Base-by-base conservation (phyloP, 495 filamentous ascomycete genomes). In the Hyaloscypha finlandica region DNA sequence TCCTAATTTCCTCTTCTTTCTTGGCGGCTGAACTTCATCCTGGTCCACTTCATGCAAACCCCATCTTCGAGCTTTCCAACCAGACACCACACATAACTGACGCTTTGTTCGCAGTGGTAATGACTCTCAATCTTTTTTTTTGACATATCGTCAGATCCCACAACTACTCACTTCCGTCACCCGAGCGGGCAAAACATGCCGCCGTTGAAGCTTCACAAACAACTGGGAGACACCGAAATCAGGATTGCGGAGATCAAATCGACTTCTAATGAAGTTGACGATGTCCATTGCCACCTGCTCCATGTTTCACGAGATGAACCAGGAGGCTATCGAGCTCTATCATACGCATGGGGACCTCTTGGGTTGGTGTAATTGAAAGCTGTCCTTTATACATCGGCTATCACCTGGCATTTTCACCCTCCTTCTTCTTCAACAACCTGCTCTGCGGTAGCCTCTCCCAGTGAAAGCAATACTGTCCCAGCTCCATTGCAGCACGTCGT, bases 331-430 rank as follows among this genome's bases (percentile, higher is more conserved):
- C 55, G 22, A 48, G 69, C 73, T 42, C 52, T 73, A 20, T 75
- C 73, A 22, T 75, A 75, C 61, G 59, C 68, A 16, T 76, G 68
- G 72, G 74, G 70, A 31, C 63, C 72, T 25, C 53, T 56, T 56
- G 53, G 14, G 4, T 56, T 56, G 53, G 1, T 56, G 1, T 56
- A 4, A 4, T 25, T 56, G 16, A 56, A 56, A 56, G 53, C 53
- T 56, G 22, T 56, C 3, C 53, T n/a, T 56, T 56, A 56, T 3
- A 61, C 2, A 31, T 48, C 31, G 37, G 59, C 59, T 61, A 61
- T 33, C 3, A 30, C 37, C 48, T 61, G 2, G 25, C 59, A 61
- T 61, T 61, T 61, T 61, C 37, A 61, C 25, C 32, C 59, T 61
- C 48, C 37, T 56, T 56, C 22, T 61, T 61, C 37, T 56, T 56